These are phyloP conservation scores for Eucalyptus tenuipes DNA, from an alignment of 345 rosid species.

Conservation along the genomic window DNA sequence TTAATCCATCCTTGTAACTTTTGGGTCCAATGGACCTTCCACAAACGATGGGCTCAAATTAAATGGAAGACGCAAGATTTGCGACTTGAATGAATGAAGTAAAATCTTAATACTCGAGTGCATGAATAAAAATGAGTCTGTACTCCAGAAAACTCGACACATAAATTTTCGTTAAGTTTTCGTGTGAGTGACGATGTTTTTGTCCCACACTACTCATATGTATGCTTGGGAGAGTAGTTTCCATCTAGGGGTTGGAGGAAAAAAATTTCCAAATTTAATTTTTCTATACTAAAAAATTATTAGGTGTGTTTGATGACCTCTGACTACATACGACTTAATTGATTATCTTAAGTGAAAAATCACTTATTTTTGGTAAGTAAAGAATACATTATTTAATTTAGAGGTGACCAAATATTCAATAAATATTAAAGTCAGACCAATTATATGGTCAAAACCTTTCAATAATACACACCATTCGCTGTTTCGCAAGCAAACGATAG, in stretches of 20 bases:
- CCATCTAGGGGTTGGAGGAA: not conserved
- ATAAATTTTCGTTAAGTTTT: not conserved
- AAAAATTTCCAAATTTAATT: not conserved
- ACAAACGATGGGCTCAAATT: not conserved
- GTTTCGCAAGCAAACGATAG: not conserved
- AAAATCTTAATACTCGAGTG: not conserved
- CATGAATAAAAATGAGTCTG: too few relatives aligned
- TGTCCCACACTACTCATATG: not conserved
- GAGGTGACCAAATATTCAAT: not conserved
- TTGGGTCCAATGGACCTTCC: not conserved
- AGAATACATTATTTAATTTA: not conserved
- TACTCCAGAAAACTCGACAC: not conserved
- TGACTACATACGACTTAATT: not conserved
- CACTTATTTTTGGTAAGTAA: not conserved
- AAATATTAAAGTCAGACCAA: not conserved
- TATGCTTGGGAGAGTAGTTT: not conserved
- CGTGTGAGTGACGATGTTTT: not conserved
- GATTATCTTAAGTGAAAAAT: not conserved
- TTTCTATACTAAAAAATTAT: not conserved
- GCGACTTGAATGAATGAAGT: not conserved
- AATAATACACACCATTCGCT: not conserved
- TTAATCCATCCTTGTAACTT: not conserved
- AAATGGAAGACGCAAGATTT: not conserved
- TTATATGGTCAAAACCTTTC: not conserved
- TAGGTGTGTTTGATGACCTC: not conserved